A percentile compares a stretch with the other conserved stretches of the same genome.
phyloP scores from a whole-genome alignment of 345 rosid species.

The Sisymbrium altissimum region DNA sequence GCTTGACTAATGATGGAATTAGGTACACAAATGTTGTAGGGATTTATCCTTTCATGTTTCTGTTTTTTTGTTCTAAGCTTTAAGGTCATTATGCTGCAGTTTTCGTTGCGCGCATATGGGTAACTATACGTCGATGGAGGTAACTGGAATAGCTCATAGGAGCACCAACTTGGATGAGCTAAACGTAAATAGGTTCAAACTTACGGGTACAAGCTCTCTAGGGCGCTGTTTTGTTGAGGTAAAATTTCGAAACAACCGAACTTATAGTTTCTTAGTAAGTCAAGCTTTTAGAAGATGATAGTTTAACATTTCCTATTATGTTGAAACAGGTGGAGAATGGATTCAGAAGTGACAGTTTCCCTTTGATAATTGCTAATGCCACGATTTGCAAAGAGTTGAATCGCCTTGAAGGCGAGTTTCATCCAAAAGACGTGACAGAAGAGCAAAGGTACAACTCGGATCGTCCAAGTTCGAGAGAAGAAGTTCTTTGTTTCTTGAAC shows the following conservation, averaged over 20 bases:
- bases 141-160: slow-evolving; percentile 26
- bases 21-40: slow-evolving; percentile 35
- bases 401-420: slow-evolving; percentile 65
- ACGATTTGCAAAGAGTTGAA: slow-evolving; percentile 73
- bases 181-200: slow-evolving; percentile 44
- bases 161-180: slow-evolving; percentile 50
- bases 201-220: slow-evolving; percentile 33
- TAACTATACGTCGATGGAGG: slow-evolving; percentile 51
- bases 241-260: background rate
- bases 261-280: slow-evolving; percentile 4
- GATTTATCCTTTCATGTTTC: background rate
- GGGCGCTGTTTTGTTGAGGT: slow-evolving; percentile 95
- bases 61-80: slow-evolving; percentile 1
- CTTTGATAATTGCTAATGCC: slow-evolving; percentile 76
- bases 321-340: slow-evolving; percentile 78
- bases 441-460: slow-evolving; percentile 23
- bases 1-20: slow-evolving; percentile 56
- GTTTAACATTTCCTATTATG: background rate
- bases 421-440: slow-evolving; percentile 34
- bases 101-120: slow-evolving; percentile 62
- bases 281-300: background rate
- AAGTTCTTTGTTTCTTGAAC: slow-evolving; percentile 64
- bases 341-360: slow-evolving; percentile 75
- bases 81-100: slow-evolving; percentile 39
- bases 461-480: slow-evolving; percentile 56